A percentile compares a stretch with the other conserved stretches of the same genome.
These are phyloP conservation scores for Cutaneotrichosporon arboriforme DNA, from an alignment of 1,284 basidiomycete genomes.

Conservation along the genomic window DNA sequence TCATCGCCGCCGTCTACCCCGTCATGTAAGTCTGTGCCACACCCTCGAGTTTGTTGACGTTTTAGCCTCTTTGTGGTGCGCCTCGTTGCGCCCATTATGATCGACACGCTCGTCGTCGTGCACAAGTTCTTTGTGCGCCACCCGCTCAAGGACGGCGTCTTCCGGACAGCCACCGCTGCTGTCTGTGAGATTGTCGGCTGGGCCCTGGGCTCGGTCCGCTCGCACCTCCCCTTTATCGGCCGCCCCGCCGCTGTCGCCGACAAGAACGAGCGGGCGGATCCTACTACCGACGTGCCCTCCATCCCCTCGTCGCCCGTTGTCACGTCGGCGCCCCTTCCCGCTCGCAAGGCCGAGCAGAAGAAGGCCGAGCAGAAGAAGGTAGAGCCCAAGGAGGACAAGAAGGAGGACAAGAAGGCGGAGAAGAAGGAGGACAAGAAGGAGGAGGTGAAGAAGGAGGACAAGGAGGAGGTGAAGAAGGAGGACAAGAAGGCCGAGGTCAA, in stretches of 20 bases:
- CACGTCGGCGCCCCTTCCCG: background rate
- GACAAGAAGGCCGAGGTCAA: background rate
- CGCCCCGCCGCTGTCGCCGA: background rate
- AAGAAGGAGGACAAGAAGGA: background rate
- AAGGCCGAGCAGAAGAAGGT: background rate
- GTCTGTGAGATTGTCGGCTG: conserved; percentile 17
- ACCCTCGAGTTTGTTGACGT: background rate
- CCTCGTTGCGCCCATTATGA: conserved; percentile 17
- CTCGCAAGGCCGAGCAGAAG: background rate
- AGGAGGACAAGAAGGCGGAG: background rate
- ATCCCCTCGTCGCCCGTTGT: background rate
- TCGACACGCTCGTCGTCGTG: conserved; percentile 20
- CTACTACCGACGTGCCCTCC: background rate
- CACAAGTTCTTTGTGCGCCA: conserved; percentile 29
- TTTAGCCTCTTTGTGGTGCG: conserved; percentile 9
- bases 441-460: background rate
- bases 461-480: background rate
- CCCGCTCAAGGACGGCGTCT: conserved; percentile 21
- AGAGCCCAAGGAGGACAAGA: conserved; percentile 2
- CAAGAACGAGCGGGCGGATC: background rate
- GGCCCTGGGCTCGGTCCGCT: background rate
- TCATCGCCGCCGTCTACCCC: conserved; percentile 4
- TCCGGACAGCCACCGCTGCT: conserved; percentile 19
- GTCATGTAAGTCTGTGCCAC: conserved; percentile 34
- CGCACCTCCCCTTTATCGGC: background rate